Percentiles rank a stretch among this genome's conserved stretches.
These are phyloP conservation scores for Cercospora zeae-maydis DNA, from an alignment of 2,329 filamentous ascomycete genomes.

Conservation along the genomic window DNA sequence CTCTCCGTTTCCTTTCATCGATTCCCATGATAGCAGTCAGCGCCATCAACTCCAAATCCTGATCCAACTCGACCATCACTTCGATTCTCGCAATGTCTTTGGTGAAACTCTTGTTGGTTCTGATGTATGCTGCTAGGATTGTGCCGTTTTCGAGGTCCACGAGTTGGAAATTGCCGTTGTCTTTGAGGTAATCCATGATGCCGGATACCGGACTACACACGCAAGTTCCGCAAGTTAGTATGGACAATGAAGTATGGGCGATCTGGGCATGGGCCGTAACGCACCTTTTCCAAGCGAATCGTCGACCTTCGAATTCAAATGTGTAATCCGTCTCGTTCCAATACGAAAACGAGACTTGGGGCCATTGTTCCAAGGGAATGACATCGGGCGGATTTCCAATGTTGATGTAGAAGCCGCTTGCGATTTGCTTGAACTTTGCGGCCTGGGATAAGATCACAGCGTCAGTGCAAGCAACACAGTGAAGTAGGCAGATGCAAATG, in stretches of 20 bases:
- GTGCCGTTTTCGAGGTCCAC: neutral
- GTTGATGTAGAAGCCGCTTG: conserved; percentile 10
- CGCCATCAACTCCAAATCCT: conserved; percentile 14
- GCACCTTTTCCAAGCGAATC: conserved; percentile 14
- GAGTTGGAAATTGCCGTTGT: conserved; percentile 8
- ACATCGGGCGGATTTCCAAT: conserved; percentile 11
- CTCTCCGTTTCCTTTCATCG: conserved; percentile 12
- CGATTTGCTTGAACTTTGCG: neutral
- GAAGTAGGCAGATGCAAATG: no score
- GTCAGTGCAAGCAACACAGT: neutral
- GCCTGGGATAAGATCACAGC: neutral
- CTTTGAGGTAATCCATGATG: conserved; percentile 2
- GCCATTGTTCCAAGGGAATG: conserved; percentile 9
- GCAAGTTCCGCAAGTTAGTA: neutral
- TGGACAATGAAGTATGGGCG: neutral
- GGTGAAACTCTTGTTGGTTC: neutral
- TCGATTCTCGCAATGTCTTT: conserved; percentile 8
- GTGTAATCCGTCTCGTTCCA: conserved; percentile 6
- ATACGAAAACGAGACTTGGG: conserved; percentile 3
- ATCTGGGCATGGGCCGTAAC: neutral
- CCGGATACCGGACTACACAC: conserved; percentile 2
- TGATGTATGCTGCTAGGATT: conserved; percentile 11
- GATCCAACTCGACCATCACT: conserved; percentile 9
- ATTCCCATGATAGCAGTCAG: conserved; percentile 13
- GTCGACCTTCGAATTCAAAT: conserved; percentile 7